Evolutionary conservation across 176 grass and related monocot genomes (phyloP).

Genomic region (Eleusine indica): DNA sequence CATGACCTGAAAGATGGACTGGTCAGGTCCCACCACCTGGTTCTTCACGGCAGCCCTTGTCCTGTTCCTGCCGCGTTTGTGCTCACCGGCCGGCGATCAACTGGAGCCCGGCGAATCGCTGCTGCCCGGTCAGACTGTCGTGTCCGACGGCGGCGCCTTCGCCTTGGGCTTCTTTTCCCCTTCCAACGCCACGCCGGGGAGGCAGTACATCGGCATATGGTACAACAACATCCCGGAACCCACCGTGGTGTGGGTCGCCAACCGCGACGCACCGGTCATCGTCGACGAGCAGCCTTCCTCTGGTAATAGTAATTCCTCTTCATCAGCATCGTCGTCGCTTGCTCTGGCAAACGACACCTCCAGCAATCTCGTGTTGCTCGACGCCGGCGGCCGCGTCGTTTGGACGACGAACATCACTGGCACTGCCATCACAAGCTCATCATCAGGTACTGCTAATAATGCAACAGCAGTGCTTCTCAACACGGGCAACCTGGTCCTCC

Average conservation of each 20-base stretch:
- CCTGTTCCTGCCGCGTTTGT: slow-evolving; percentile 12
- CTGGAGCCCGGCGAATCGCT: slow-evolving; percentile 26
- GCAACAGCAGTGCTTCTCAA: slow-evolving; percentile 34
- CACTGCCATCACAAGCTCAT: too few species aligned
- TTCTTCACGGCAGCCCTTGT: not conserved
- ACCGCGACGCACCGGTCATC: not conserved
- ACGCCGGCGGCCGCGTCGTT: not conserved
- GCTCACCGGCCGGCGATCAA: slow-evolving; percentile 24
- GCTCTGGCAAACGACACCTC: not conserved
- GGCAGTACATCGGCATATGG: slow-evolving; percentile 29
- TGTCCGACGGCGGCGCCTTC: not conserved
- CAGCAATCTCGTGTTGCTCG: not conserved
- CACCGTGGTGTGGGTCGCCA: slow-evolving; percentile 28
- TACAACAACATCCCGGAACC: slow-evolving; percentile 25
- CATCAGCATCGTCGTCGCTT: not conserved
- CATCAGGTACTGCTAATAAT: not conserved
- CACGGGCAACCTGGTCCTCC: slow-evolving; percentile 48
- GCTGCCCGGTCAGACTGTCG: not conserved
- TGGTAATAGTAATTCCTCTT: not conserved
- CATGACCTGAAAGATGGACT: slow-evolving; percentile 13
- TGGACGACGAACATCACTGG: not conserved
- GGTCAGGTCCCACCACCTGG: not conserved
- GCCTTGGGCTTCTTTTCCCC: slow-evolving; percentile 24
- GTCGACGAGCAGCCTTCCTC: not conserved
- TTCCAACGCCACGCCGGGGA: not conserved